Evolutionary conservation across 164 flowering plant species (phyloP).

Genomic region (Pachysandra terminalis): DNA sequence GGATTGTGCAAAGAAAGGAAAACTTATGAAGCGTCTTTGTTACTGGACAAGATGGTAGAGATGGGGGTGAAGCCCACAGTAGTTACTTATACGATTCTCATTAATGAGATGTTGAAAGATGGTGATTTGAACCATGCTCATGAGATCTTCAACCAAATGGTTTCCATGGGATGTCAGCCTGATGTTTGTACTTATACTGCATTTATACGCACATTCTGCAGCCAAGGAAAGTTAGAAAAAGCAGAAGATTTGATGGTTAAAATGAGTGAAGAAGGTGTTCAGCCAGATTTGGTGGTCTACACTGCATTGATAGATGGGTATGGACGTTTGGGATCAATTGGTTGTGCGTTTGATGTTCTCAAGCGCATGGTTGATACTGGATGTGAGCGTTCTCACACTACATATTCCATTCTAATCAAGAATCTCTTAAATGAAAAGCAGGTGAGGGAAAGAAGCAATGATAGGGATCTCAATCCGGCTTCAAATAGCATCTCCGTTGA

Average conservation of each 20-base stretch:
- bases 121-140: slow-evolving; percentile 52
- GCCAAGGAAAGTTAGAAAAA: slow-evolving; percentile 41
- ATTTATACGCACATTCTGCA: slow-evolving; percentile 52
- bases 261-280: slow-evolving; percentile 53
- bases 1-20: slow-evolving; percentile 54
- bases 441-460: slow-evolving; percentile 14
- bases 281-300: slow-evolving; percentile 48
- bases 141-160: slow-evolving; percentile 43
- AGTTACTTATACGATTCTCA: slow-evolving; percentile 62
- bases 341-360: slow-evolving; percentile 51
- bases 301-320: slow-evolving; percentile 59
- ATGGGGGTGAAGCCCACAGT: slow-evolving; percentile 46
- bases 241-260: slow-evolving; percentile 52
- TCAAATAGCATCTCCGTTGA: slow-evolving; percentile 16
- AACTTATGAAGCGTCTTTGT: slow-evolving; percentile 40
- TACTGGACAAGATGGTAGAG: slow-evolving; percentile 51
- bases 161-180: slow-evolving; percentile 47
- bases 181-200: slow-evolving; percentile 61
- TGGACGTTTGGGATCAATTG: slow-evolving; percentile 39
- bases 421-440: slow-evolving; percentile 36
- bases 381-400: slow-evolving; percentile 51
- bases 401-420: slow-evolving; percentile 51
- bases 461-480: slow-evolving; percentile 12
- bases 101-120: slow-evolving; percentile 49
- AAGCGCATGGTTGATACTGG: slow-evolving; percentile 58